Base-by-base conservation (phyloP, 495 filamentous ascomycete genomes). In the Neurospora sp. region DNA sequence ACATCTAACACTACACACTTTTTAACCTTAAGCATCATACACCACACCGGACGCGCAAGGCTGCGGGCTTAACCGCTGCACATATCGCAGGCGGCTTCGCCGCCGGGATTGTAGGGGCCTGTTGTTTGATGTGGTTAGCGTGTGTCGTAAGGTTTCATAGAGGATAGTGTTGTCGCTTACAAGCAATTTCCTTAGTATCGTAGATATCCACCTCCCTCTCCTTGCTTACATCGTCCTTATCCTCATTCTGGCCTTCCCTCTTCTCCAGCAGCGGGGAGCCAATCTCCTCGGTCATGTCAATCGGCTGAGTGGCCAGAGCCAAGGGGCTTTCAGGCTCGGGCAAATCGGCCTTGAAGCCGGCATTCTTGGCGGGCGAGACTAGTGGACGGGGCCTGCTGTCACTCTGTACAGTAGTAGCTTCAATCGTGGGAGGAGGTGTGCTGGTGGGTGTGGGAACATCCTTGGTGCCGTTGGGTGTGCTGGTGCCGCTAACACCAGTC, bases 161-260 rank as follows among this genome's bases (percentile, higher is more conserved):
- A 1, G 27, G 10, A 37, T n/a, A 11, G 11, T 23, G 4, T 16
- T 12, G 10, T 42, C 49, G 16, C n/a, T 11, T n/a, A 60, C 69
- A 37, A 5, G 6, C 4, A n/a, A 31, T 10, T 35, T 12, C 82
- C 87, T 86, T 31, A 31, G 31, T 92, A 91, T 97, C 92, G 83
- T 96, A 99, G 77, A 99, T 99, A 82, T 98, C 94, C 35, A 86
- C 87, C 80, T 98, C 93, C 7, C 92, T 87, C 73, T 88, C 89
- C 72, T 88, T 84, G 80, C 88, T 93, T 74, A 88, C 86, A 0
- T 88, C 87, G 69, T 90, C 86, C 27, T 86, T 86, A 76, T 94
- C 92, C 74, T 87, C 85, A 9, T 78, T 73, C 74, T 86, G 82
- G 60, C 71, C 74, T 44, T 83, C 83, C 82, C 88, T 90, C 79